Conservation (phyloP, 1,284 basidiomycete species). For the Leccinum subrobustum region DNA sequence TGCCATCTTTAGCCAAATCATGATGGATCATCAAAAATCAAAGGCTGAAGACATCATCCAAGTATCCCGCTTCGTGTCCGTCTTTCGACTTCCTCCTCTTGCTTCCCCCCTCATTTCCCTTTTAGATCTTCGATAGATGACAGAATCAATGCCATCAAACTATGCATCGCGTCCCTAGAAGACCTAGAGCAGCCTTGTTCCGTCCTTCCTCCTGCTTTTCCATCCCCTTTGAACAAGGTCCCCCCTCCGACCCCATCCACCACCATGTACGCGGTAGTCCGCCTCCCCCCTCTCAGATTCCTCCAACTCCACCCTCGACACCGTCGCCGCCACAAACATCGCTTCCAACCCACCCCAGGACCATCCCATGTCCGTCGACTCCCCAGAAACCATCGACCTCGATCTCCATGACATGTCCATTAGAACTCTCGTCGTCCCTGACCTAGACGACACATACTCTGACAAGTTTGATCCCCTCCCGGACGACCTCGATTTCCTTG, state of each 20-base stretch:
- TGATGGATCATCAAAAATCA: slow-evolving; percentile 16
- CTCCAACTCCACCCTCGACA: slow-evolving; percentile 16
- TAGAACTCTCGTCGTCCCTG: slow-evolving; percentile 18
- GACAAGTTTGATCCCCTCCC: slow-evolving; percentile 28
- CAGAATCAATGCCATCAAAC: slow-evolving; percentile 26
- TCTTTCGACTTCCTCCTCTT: neutral
- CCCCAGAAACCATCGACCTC: slow-evolving; percentile 10
- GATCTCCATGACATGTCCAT: slow-evolving; percentile 23
- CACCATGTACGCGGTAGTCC: neutral
- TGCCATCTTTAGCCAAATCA: slow-evolving; percentile 15
- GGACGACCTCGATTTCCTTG: slow-evolving; percentile 18
- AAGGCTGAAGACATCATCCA: slow-evolving; percentile 21
- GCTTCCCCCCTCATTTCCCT: neutral
- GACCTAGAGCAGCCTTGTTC: neutral
- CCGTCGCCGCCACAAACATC: neutral
- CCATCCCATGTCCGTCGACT: slow-evolving; percentile 5
- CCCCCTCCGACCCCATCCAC: neutral
- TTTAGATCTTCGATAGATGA: slow-evolving; percentile 27
- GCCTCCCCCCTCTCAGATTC: slow-evolving; percentile 21
- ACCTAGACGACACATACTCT: slow-evolving; percentile 34
- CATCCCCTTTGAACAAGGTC: slow-evolving; percentile 3
- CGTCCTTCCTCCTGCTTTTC: neutral
- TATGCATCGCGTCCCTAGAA: slow-evolving; percentile 15
- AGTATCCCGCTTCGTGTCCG: slow-evolving; percentile 27
- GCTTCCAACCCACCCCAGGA: slow-evolving; percentile 3